Evolutionary conservation across 495 filamentous ascomycete genomes (phyloP).

Genomic region (Beverwykella pulmonaria): DNA sequence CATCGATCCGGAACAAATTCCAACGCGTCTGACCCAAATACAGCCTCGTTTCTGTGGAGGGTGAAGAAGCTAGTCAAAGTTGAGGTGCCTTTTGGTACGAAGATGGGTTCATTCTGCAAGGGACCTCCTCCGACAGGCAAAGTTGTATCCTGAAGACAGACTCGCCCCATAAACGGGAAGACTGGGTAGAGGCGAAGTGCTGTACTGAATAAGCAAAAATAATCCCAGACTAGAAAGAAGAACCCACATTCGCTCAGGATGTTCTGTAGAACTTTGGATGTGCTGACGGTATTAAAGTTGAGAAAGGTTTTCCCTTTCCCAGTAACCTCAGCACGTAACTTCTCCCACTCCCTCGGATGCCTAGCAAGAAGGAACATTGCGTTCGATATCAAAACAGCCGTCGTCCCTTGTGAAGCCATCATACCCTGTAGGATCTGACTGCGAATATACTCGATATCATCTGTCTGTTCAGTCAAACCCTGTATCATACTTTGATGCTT

Average conservation of each 20-base stretch:
- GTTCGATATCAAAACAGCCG: background rate
- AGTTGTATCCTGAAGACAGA: background rate
- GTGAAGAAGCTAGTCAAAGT: background rate
- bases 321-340: background rate
- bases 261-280: background rate
- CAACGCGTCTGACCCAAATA: background rate
- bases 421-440: conserved; percentile 8
- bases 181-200: conserved; percentile 13
- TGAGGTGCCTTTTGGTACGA: background rate
- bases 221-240: background rate
- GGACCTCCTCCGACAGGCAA: conserved; percentile 2
- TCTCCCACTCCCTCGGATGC: background rate
- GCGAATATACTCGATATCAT: background rate
- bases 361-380: background rate
- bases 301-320: background rate
- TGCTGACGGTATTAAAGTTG: background rate
- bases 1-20: background rate
- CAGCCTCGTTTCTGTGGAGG: conserved; percentile 1
- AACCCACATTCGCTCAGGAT: background rate
- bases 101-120: background rate
- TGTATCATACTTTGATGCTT: conserved; percentile 3
- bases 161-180: background rate
- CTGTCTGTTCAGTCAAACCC: background rate
- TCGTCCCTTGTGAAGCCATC: conserved; percentile 12
- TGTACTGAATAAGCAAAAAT: background rate